Conservation (phyloP, 306 rosid species). For the Citrullus amarus region DNA sequence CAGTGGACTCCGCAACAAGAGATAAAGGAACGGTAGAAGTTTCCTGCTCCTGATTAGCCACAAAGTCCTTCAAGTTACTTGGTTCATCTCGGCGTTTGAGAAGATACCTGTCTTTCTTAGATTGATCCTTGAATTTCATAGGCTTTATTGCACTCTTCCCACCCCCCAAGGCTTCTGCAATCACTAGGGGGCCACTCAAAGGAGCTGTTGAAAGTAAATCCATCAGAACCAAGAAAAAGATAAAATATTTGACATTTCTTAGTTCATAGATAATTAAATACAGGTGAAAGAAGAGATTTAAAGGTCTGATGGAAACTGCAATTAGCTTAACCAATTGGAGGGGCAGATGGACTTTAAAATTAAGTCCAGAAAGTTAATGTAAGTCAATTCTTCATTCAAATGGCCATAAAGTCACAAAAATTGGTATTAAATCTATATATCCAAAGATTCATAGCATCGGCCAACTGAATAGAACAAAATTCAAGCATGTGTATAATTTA, state of each 20-base stretch:
- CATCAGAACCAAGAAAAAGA: slow-evolving; percentile 15
- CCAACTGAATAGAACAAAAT: neutral
- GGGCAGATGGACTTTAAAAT: neutral
- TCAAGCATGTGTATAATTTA: neutral
- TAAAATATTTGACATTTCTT: neutral
- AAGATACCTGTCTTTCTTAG: slow-evolving; percentile 78
- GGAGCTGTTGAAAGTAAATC: slow-evolving; percentile 56
- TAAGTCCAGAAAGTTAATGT: neutral
- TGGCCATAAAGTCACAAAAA: neutral
- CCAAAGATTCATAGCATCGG: neutral
- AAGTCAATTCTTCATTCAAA: neutral
- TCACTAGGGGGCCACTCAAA: slow-evolving; percentile 86
- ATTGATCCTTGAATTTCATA: slow-evolving; percentile 53
- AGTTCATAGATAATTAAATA: neutral
- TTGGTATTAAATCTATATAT: neutral
- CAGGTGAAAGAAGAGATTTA: neutral
- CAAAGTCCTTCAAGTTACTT: slow-evolving; percentile 9
- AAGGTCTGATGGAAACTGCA: neutral
- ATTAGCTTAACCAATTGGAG: neutral
- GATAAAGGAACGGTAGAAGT: slow-evolving; percentile 31
- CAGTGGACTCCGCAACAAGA: slow-evolving; percentile 29
- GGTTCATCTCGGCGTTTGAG: slow-evolving; percentile 84
- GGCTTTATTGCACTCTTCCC: slow-evolving; percentile 43
- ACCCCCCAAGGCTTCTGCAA: slow-evolving; percentile 71
- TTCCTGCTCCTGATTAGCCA: slow-evolving; percentile 15